These are phyloP conservation scores for Termitomyces heimii DNA, from an alignment of 768 basidiomycete species.

Conservation along the genomic window DNA sequence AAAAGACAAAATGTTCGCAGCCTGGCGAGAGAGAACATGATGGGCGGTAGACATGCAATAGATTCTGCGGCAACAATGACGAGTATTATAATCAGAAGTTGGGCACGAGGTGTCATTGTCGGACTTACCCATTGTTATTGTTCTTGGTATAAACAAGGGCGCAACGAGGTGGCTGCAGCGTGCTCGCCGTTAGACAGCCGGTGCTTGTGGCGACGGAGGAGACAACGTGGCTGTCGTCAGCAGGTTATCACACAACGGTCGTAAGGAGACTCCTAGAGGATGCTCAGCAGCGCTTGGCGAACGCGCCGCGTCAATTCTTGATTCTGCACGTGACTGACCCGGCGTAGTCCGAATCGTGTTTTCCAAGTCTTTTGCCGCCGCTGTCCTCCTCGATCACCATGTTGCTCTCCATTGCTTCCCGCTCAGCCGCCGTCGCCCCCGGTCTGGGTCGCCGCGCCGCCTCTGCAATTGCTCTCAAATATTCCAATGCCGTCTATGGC, in stretches of 20 bases:
- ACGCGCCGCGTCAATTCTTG: neutral
- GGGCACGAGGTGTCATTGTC: conserved; percentile 11
- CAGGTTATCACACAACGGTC: neutral
- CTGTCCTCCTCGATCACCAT: conserved; percentile 24
- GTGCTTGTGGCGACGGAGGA: neutral
- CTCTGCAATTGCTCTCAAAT: conserved; percentile 75
- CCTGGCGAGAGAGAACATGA: conserved; percentile 71
- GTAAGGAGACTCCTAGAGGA: neutral
- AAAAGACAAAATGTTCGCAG: conserved; percentile 53
- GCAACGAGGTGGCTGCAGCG: neutral
- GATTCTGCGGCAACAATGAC: neutral
- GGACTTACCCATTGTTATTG: conserved; percentile 5
- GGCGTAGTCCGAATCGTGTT: conserved; percentile 12
- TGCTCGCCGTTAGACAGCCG: neutral
- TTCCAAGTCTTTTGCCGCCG: conserved; percentile 17
- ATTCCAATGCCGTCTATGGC: conserved; percentile 76
- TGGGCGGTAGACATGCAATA: conserved; percentile 22
- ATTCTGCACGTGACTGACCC: conserved; percentile 11
- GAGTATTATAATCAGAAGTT: neutral
- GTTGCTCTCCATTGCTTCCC: conserved; percentile 55
- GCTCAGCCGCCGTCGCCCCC: conserved; percentile 39
- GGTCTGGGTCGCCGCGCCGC: conserved; percentile 66
- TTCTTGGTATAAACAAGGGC: conserved; percentile 1
- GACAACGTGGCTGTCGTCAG: neutral
- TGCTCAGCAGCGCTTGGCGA: neutral